Evolutionary conservation across 1,284 basidiomycete genomes (phyloP).

Genomic region (Pseudozyma tsukubaensis): DNA sequence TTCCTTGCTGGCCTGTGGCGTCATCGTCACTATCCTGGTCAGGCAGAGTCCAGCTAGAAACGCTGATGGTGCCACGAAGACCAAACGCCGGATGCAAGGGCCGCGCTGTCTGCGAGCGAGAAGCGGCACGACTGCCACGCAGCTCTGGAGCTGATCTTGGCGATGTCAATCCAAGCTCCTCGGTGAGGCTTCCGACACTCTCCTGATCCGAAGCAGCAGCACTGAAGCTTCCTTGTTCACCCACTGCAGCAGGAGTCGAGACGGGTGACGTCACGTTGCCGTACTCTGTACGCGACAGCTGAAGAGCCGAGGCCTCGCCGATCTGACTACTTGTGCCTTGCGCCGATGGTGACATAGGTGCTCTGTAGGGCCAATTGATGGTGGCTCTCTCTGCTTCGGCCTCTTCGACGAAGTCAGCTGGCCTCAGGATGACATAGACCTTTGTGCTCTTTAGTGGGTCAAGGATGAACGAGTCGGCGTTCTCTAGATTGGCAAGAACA

Average conservation of each 20-base stretch:
- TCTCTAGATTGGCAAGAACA: conserved; percentile 61
- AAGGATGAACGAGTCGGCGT: conserved; percentile 55
- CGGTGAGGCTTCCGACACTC: conserved; percentile 18
- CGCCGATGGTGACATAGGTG: conserved; percentile 23
- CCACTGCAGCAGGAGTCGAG: conserved; percentile 41
- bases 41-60: conserved; percentile 45
- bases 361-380: conserved; percentile 23
- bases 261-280: conserved; percentile 23
- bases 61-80: conserved; percentile 41
- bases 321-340: conserved; percentile 18
- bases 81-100: conserved; percentile 42
- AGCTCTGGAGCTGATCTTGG: conserved; percentile 49
- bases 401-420: conserved; percentile 50
- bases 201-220: conserved; percentile 36
- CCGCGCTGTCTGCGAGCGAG: conserved; percentile 19
- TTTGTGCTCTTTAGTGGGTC: conserved; percentile 48
- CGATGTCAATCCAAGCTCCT: conserved; percentile 38
- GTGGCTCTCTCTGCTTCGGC: conserved; percentile 24
- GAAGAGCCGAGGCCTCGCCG: conserved; percentile 9
- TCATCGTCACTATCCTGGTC: conserved; percentile 15
- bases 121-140: conserved; percentile 12
- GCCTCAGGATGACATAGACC: conserved; percentile 58
- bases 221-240: conserved; percentile 35
- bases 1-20: conserved; percentile 4
- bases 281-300: conserved; percentile 13